Evolutionary conservation across 2,329 filamentous ascomycete species (phyloP).

Genomic region (Rhynchosporium secalis): DNA sequence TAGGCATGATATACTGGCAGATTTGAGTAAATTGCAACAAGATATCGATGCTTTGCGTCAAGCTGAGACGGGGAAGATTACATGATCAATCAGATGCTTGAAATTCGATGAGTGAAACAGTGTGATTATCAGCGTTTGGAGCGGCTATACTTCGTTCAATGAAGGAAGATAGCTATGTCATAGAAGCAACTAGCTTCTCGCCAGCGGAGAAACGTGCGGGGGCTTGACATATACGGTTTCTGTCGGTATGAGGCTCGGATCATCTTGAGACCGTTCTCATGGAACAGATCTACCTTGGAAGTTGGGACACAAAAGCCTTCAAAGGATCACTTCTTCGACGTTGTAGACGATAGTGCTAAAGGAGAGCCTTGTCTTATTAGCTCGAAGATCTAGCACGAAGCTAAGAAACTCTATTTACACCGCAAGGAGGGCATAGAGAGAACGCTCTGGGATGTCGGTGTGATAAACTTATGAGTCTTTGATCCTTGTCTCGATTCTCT

Average conservation of each 20-base stretch:
- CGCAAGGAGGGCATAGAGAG: neutral
- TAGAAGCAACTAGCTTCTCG: neutral
- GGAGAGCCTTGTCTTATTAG: neutral
- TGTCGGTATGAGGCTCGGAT: neutral
- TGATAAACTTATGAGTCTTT: neutral
- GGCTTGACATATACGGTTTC: conserved; percentile 7
- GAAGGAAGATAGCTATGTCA: neutral
- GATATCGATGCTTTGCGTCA: conserved; percentile 70
- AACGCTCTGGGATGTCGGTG: neutral
- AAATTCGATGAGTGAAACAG: neutral
- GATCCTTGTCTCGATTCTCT: neutral
- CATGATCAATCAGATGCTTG: conserved; percentile 22
- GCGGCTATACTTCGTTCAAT: neutral
- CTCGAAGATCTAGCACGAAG: neutral
- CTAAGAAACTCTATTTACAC: neutral
- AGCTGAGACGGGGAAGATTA: conserved; percentile 36
- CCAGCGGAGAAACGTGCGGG: neutral
- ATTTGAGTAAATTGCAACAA: conserved; percentile 68
- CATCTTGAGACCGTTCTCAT: conserved; percentile 1
- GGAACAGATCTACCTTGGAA: neutral
- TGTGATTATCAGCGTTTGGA: neutral
- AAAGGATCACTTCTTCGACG: conserved; percentile 5
- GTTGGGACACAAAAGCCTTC: neutral
- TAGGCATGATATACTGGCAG: conserved; percentile 65
- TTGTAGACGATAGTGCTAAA: conserved; percentile 4